Conservation (phyloP, 1,284 basidiomycete species). For the Ustilago cynodontis region DNA sequence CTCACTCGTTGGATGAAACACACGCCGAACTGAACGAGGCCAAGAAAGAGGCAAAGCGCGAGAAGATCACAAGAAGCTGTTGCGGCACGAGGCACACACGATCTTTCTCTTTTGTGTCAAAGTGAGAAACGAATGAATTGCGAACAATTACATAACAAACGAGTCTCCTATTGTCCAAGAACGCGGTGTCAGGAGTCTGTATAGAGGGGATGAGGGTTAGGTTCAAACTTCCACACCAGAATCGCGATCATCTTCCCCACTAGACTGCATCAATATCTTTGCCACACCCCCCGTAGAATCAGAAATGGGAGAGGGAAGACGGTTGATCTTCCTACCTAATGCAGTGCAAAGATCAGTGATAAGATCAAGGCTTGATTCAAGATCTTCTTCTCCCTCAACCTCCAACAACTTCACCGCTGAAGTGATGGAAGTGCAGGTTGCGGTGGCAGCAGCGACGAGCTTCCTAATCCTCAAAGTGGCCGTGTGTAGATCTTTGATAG, state of each 20-base stretch:
- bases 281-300: background rate
- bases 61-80: no score
- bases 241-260: slow-evolving; percentile 23
- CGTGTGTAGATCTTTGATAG: slow-evolving; percentile 10
- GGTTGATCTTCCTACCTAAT: slow-evolving; percentile 23
- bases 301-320: background rate
- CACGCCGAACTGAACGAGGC: no score
- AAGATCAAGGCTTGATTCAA: slow-evolving; percentile 23
- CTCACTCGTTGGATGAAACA: no score
- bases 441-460: slow-evolving; percentile 26
- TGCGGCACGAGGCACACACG: no score
- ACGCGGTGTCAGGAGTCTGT: no score
- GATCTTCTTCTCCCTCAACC: slow-evolving; percentile 2
- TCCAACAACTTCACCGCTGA: no score
- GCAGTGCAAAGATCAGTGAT: slow-evolving; percentile 43
- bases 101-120: no score
- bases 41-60: no score
- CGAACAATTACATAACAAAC: no score
- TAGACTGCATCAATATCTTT: slow-evolving; percentile 18
- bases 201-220: no score
- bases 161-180: no score
- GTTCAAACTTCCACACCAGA: slow-evolving; percentile 33
- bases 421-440: background rate
- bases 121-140: no score
- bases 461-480: slow-evolving; percentile 29